Percentiles rank a stretch among this genome's conserved stretches.
Evolutionary conservation across 192 early-diverging fungal genomes (phyloP).

Genomic region (Piromyces finnis): DNA sequence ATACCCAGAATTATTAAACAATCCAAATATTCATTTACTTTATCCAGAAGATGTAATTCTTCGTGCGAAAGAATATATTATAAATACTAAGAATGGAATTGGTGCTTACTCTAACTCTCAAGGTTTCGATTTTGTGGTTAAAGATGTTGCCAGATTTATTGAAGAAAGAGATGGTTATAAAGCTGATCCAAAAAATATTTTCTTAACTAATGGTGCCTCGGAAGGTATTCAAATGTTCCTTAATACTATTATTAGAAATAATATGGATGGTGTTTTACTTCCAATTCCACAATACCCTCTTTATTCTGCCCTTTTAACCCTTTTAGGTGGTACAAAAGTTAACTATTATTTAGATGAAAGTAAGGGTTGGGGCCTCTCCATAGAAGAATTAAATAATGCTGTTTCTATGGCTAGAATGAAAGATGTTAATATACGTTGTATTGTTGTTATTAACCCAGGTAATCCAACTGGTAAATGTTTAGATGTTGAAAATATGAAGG

Average conservation of each 20-base stretch:
- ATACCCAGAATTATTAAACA: conserved; percentile 45
- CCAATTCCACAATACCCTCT: conserved; percentile 98
- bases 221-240: conserved; percentile 81
- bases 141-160: conserved; percentile 83
- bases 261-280: conserved; percentile 83
- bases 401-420: conserved; percentile 37
- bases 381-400: conserved; percentile 39
- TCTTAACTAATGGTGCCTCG: conserved; percentile 83
- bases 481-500: conserved; percentile 59
- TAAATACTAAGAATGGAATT: conserved; percentile 44
- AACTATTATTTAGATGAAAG: conserved; percentile 86
- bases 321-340: conserved; percentile 65
- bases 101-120: conserved; percentile 94
- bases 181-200: conserved; percentile 64
- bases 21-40: conserved; percentile 30
- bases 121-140: conserved; percentile 45
- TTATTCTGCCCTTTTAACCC: conserved; percentile 79
- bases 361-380: conserved; percentile 30
- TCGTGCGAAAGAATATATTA: conserved; percentile 58
- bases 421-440: conserved; percentile 76
- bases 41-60: conserved; percentile 75
- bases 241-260: conserved; percentile 62
- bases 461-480: conserved; percentile 97
- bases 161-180: conserved; percentile 73
- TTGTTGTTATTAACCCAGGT: conserved; percentile 97